Percentiles rank a stretch among this genome's conserved stretches.
phyloP scores from a whole-genome alignment of 495 filamentous ascomycete genomes.

The Bacidia gigantensis region DNA sequence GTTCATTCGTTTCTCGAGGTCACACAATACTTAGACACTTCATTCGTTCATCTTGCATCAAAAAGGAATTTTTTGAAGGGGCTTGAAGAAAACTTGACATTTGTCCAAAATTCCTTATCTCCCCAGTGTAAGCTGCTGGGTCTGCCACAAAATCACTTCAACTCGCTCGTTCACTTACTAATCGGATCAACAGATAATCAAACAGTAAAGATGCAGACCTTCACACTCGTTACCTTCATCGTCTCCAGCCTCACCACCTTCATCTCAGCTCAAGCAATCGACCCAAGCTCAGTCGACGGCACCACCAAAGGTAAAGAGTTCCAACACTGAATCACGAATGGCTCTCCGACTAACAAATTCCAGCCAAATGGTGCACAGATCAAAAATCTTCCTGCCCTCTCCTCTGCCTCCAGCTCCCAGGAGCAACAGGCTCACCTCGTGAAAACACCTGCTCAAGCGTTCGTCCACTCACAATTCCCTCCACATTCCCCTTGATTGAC shows the following conservation, averaged over 20 bases:
- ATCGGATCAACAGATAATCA: background rate
- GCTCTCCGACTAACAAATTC: background rate
- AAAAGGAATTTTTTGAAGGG: background rate
- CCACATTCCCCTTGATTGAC: background rate
- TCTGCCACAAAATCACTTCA: too few species aligned
- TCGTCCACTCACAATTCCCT: constrained; percentile 27
- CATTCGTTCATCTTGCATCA: background rate
- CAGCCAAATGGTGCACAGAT: constrained; percentile 55
- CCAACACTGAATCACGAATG: background rate
- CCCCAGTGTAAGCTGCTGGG: too few species aligned
- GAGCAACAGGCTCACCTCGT: constrained; percentile 33
- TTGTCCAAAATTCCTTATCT: background rate
- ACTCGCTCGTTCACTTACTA: constrained; percentile 1
- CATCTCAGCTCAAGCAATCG: constrained; percentile 38
- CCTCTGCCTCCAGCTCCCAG: constrained; percentile 59
- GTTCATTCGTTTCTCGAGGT: background rate
- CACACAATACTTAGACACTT: background rate
- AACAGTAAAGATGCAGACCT: background rate
- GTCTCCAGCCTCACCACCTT: constrained; percentile 16
- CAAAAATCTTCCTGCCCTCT: constrained; percentile 59
- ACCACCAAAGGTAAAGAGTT: constrained; percentile 29
- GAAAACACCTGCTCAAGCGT: constrained; percentile 61
- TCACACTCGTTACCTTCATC: constrained; percentile 8
- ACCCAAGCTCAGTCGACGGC: constrained; percentile 43
- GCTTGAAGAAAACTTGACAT: background rate